Percentiles rank a stretch among this genome's conserved stretches.
Evolutionary conservation across 2,329 filamentous ascomycete species (phyloP).

Genomic region (Fusarium virguliforme): DNA sequence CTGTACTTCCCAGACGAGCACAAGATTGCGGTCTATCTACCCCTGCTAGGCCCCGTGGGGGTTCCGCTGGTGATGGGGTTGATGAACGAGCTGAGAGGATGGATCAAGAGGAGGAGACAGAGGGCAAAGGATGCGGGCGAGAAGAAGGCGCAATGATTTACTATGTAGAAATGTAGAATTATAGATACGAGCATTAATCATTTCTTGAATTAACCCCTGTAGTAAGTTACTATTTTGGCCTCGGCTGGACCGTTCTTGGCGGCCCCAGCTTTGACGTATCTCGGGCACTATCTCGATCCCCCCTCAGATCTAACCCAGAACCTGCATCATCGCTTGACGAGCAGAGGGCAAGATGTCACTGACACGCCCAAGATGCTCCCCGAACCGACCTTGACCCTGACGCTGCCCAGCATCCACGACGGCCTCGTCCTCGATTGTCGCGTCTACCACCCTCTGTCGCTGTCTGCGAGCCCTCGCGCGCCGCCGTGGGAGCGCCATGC

Average conservation of each 20-base stretch:
- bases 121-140: slow-evolving; percentile 59
- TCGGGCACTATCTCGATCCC: slow-evolving; percentile 1
- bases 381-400: slow-evolving; percentile 76
- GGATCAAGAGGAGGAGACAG: slow-evolving; percentile 66
- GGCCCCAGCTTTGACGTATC: slow-evolving; percentile 39
- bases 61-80: slow-evolving; percentile 90
- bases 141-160: slow-evolving; percentile 56
- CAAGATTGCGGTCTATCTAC: slow-evolving; percentile 96
- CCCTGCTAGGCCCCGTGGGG: slow-evolving; percentile 89
- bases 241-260: slow-evolving; percentile 31
- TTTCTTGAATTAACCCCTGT: neutral
- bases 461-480: slow-evolving; percentile 54
- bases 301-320: slow-evolving; percentile 1
- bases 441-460: slow-evolving; percentile 79
- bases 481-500: slow-evolving; percentile 65
- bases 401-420: slow-evolving; percentile 89
- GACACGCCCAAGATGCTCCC: slow-evolving; percentile 65
- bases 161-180: slow-evolving; percentile 19
- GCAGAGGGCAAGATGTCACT: slow-evolving; percentile 35
- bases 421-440: slow-evolving; percentile 83
- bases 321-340: neutral
- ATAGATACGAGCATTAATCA: slow-evolving; percentile 41
- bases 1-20: slow-evolving; percentile 99
- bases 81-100: slow-evolving; percentile 83
- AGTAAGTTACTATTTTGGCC: slow-evolving; percentile 14